Conservation (phyloP, 2,329 filamentous ascomycete genomes). For the Stagonosporopsis rhizophila region DNA sequence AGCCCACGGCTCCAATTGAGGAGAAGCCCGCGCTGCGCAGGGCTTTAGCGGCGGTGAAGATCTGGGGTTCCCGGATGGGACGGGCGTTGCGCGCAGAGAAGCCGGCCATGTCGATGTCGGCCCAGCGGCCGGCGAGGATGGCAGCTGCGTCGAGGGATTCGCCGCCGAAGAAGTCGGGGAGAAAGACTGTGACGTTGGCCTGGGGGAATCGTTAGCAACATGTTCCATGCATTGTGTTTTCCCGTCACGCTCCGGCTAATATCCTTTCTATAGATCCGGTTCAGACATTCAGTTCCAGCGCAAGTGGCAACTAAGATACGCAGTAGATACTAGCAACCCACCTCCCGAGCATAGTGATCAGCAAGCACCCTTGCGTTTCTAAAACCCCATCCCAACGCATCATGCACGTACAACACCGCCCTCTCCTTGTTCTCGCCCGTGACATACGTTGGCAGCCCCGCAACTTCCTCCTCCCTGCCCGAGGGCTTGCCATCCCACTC, state of each 20-base stretch:
- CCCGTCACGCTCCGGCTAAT: too few species aligned
- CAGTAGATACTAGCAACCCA: background rate
- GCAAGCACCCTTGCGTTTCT: constrained; percentile 53
- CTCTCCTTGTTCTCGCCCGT: constrained; percentile 48
- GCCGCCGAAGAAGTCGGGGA: constrained; percentile 51
- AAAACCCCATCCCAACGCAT: constrained; percentile 55
- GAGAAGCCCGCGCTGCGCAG: constrained; percentile 25
- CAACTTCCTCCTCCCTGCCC: constrained; percentile 41
- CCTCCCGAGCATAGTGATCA: constrained; percentile 51
- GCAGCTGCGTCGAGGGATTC: constrained; percentile 16
- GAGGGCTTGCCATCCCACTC: constrained; percentile 46
- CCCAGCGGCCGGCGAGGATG: constrained; percentile 16
- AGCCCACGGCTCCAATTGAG: constrained; percentile 53
- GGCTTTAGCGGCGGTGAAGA: constrained; percentile 39
- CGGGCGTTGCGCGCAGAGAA: constrained; percentile 47
- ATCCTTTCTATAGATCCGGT: too few species aligned
- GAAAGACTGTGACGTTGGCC: constrained; percentile 52
- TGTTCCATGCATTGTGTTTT: background rate
- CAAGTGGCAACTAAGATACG: too few species aligned
- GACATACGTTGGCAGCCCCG: constrained; percentile 48
- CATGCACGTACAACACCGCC: constrained; percentile 49
- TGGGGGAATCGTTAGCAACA: background rate
- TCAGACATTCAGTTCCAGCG: too few species aligned
- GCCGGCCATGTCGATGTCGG: constrained; percentile 45
- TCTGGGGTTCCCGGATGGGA: constrained; percentile 44